Percentiles rank a stretch among this genome's conserved stretches.
Conservation (phyloP, 2,329 filamentous ascomycete species). For the Aspergillus awamori region DNA sequence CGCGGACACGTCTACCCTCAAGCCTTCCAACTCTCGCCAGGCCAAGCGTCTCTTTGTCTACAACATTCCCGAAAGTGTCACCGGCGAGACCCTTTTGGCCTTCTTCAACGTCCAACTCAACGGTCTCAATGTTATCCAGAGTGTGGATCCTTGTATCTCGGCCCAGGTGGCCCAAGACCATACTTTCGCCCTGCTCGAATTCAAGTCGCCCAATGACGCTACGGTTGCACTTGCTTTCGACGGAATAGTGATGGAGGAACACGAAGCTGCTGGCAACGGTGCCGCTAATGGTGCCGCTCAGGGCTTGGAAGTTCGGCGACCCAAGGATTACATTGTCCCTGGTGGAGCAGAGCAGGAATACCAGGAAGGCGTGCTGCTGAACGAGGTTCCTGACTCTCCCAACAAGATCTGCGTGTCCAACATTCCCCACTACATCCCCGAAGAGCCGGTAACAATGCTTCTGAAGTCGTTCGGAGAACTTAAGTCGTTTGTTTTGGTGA, state of each 20-base stretch:
- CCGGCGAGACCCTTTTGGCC: conserved; percentile 72
- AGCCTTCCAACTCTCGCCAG: conserved; percentile 90
- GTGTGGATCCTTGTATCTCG: conserved; percentile 79
- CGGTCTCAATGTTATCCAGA: conserved; percentile 87
- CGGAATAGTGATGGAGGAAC: conserved; percentile 82
- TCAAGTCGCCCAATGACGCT: conserved; percentile 82
- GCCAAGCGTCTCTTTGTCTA: conserved; percentile 87
- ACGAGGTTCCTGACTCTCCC: conserved; percentile 82
- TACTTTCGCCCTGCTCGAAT: conserved; percentile 85
- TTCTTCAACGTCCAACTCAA: conserved; percentile 98
- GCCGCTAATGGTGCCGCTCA: conserved; percentile 57
- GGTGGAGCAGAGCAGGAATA: conserved; percentile 72
- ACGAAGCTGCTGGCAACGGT: conserved; percentile 51
- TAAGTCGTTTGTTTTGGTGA: conserved; percentile 87
- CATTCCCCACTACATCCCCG: conserved; percentile 82
- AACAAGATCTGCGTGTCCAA: conserved; percentile 95
- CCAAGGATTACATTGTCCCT: conserved; percentile 96
- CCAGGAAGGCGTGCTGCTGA: conserved; percentile 76
- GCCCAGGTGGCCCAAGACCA: conserved; percentile 79
- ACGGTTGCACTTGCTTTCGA: conserved; percentile 90
- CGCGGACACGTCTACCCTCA: conserved; percentile 74
- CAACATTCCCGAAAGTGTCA: conserved; percentile 74
- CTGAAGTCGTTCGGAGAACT: conserved; percentile 89
- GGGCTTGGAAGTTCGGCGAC: conserved; percentile 74
- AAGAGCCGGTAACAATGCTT: conserved; percentile 89